Evolutionary conservation across 805 yeast genomes (phyloP).

Genomic region (Ascoidea tarda): DNA sequence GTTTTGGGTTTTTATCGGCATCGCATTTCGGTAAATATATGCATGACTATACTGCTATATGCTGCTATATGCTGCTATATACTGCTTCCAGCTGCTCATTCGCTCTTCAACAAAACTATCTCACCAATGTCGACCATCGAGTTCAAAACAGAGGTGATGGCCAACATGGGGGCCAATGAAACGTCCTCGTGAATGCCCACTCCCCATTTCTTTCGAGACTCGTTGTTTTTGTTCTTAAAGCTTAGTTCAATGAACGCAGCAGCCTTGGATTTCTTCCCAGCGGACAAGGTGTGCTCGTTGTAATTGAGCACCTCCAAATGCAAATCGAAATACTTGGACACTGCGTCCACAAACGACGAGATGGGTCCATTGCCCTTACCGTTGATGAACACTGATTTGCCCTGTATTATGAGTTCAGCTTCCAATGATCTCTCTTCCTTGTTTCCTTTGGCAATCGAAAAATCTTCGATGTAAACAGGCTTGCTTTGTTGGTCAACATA

Average conservation of each 20-base stretch:
- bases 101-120: background rate
- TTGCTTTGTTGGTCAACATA: constrained; percentile 25
- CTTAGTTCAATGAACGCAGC: constrained; percentile 57
- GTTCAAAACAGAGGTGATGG: constrained; percentile 54
- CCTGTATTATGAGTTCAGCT: constrained; percentile 26
- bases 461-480: constrained; percentile 23
- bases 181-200: constrained; percentile 88
- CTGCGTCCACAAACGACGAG: constrained; percentile 56
- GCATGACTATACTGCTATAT: no score
- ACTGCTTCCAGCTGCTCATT: no score
- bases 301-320: constrained; percentile 48
- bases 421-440: constrained; percentile 28
- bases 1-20: no score
- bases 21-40: no score
- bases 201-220: constrained; percentile 57
- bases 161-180: constrained; percentile 67
- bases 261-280: constrained; percentile 50
- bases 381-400: constrained; percentile 19
- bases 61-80: no score
- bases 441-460: constrained; percentile 15
- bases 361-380: constrained; percentile 75
- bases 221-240: constrained; percentile 26
- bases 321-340: constrained; percentile 35
- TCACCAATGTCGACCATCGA: constrained; percentile 12
- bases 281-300: constrained; percentile 58